phyloP scores from a whole-genome alignment of 2,329 filamentous ascomycete species.

The Hymenoscyphus occultus region DNA sequence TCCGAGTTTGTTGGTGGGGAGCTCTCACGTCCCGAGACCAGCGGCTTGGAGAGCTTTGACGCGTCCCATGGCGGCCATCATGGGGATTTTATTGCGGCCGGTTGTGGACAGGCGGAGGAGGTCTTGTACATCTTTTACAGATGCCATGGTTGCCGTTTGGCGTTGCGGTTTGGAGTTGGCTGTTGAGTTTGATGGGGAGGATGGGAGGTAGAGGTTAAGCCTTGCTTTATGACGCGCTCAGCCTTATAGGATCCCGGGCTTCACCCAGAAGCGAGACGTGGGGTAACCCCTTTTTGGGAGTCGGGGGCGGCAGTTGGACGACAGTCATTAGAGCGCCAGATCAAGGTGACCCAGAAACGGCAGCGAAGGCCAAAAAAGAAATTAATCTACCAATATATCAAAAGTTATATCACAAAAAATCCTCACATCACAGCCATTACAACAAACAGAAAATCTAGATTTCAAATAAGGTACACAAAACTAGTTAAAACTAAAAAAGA shows the following conservation, averaged over 20 bases:
- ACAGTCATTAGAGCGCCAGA: neutral
- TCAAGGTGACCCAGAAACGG: neutral
- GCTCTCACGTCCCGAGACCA: constrained; percentile 51
- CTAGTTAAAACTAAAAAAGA: neutral
- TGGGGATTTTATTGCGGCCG: constrained; percentile 51
- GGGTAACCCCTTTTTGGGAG: neutral
- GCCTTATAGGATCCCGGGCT: neutral
- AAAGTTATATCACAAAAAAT: no score
- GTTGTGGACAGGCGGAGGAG: constrained; percentile 58
- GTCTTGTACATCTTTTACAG: constrained; percentile 59
- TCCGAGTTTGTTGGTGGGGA: constrained; percentile 2
- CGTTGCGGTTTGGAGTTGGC: neutral
- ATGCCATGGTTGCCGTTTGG: constrained; percentile 43
- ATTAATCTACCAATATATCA: no score
- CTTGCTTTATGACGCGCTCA: neutral
- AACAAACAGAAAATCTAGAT: no score
- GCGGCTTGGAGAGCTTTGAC: constrained; percentile 55
- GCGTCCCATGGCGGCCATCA: constrained; percentile 57
- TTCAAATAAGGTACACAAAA: no score
- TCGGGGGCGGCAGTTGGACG: neutral
- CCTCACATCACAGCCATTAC: no score
- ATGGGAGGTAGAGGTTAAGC: neutral
- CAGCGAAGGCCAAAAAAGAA: neutral
- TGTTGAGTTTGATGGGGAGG: constrained; percentile 1
- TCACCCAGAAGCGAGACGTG: neutral